phyloP scores from a whole-genome alignment of 768 basidiomycete genomes.

The Paxillus rubicundulus region DNA sequence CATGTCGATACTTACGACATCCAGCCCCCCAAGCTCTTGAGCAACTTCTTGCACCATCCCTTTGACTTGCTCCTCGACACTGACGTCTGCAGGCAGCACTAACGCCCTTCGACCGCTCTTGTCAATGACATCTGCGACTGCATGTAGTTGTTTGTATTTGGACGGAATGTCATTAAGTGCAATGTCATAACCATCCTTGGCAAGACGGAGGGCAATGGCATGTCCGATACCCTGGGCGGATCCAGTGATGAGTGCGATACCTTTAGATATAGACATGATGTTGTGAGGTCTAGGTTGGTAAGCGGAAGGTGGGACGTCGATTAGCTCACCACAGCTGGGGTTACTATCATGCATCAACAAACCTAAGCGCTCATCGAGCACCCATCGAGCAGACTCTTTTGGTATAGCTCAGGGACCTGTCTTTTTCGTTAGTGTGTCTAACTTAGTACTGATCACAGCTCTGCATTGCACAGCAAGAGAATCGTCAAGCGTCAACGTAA shows the following conservation, averaged over 20 bases:
- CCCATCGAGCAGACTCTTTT: too few relatives aligned
- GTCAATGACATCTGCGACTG: constrained; percentile 21
- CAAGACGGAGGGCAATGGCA: constrained; percentile 16
- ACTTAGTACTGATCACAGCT: too few relatives aligned
- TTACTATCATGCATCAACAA: too few relatives aligned
- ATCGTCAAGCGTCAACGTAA: too few relatives aligned
- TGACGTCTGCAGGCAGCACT: constrained; percentile 21
- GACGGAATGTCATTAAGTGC: constrained; percentile 28
- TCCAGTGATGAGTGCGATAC: constrained; percentile 32
- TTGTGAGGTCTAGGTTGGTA: background rate
- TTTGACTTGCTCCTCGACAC: constrained; percentile 22
- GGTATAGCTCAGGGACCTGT: too few relatives aligned
- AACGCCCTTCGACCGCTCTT: constrained; percentile 13
- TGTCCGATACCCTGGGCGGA: constrained; percentile 31
- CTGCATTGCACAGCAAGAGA: too few relatives aligned
- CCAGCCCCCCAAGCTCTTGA: constrained; percentile 10
- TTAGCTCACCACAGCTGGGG: too few relatives aligned
- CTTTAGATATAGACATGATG: constrained; percentile 17
- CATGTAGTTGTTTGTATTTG: constrained; percentile 9
- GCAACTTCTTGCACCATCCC: constrained; percentile 18
- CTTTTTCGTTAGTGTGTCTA: too few relatives aligned
- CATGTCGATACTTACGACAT: background rate
- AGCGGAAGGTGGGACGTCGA: too few relatives aligned
- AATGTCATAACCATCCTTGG: constrained; percentile 26
- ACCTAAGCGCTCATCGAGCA: too few relatives aligned